Evolutionary conservation across 23 red algal genomes (phyloP), one percentile per base, ranked within the genome.

Genomic region (Agarophyton chilense): DNA sequence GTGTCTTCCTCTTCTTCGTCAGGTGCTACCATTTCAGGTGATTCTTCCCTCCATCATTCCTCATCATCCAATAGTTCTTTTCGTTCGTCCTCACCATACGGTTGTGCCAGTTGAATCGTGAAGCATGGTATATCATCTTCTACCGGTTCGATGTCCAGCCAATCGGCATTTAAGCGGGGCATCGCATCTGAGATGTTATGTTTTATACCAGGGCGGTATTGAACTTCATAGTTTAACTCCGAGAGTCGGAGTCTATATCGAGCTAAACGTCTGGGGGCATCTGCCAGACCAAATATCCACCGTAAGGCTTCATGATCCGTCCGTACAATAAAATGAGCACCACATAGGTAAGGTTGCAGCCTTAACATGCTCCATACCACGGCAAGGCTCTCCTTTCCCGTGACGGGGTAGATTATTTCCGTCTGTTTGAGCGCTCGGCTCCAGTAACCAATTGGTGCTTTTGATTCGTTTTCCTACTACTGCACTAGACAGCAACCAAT

Each of bases 401-500:
- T 60, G 11, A 33, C 31, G 24, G 31, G 16, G 31, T 82, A 61
- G 38, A 21, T 64, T 13, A 31, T 10, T 51, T n/a, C n/a, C n/a
- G n/a, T n/a, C n/a, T n/a, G n/a, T n/a, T n/a, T n/a, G n/a, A n/a
- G n/a, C n/a, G n/a, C 35, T 33, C 78, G 10, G 25, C 0, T 62
- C 0, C 82, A 73, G 24, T 86, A 86, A 2, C 82, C 63, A 12
- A 86, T 70, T 41, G 82, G 82, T 52, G 32, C 40, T 34, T 46
- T 36, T 11, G 26, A 4, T 2, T 7, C 18, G 0, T 68, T 56
- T 22, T 86, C 63, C 29, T 72, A 17, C 2, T 86, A 41, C 3
- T 86, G 82, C 28, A 72, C 28, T 4, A 86, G 1, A 28, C 42
- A 70, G 65, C 82, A 86, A 17, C 82, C 58, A 0, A 86, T 49